Evolutionary conservation across 73 alveolate genomes (phyloP), one percentile per base, ranked within the genome.

Genomic region (Paramecium caudatum): DNA sequence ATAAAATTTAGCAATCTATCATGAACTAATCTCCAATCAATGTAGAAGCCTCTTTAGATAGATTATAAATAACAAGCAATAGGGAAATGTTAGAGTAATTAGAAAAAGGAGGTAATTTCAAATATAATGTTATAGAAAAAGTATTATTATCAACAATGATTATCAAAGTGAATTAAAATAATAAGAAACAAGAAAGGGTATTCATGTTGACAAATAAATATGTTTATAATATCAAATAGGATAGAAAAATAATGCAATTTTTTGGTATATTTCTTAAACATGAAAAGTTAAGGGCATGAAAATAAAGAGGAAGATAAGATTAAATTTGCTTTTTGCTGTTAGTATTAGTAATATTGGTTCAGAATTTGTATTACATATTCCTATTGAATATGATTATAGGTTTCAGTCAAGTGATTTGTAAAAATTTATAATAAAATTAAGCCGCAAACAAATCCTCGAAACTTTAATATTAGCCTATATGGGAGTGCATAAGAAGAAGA

Each of bases 331-430:
- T 9, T 43, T 46, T 23, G 90, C 85, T 0, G 55, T 86, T 37
- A 86, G 85, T 41, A 48, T 65, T 4, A 62, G 90, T 27, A 63
- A 34, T 43, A 61, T 48, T 5, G 93, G 93, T 3, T 36, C 93
- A 15, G 93, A 86, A 63, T 86, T 86, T 25, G 93, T 86, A 34
- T 50, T 86, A 5, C 93, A 86, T 39, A 49, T 86, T 4, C 93
- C 93, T 4, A 27, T 47, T 62, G 93, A 86, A 43, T 86, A 86
- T 25, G 93, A 86, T 86, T 86, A 86, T 86, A 70, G 93, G n/a
- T 86, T 62, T 10, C 43, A 39, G 43, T 74, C 88, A 8, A 27
- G 55, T 19, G 88, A 74, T 45, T 74, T 74, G 88, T 74, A 74
- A 34, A 36, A 6, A 19, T 10, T 74, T 41, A 7, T n/a, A 19